Conservation (phyloP, 805 yeast genomes). For the Phaffomyces antillensis region DNA sequence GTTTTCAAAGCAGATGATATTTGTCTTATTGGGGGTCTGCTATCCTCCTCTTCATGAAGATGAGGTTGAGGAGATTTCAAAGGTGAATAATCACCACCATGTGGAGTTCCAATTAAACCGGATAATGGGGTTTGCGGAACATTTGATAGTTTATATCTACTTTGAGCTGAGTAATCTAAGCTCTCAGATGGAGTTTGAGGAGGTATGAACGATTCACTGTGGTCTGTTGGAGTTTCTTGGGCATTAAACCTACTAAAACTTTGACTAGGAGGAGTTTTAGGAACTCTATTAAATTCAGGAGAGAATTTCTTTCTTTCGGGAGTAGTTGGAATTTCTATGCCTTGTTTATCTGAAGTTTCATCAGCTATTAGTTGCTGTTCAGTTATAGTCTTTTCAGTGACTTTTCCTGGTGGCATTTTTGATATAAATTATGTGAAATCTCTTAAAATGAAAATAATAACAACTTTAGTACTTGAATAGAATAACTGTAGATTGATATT, state of each 20-base stretch:
- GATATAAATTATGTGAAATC: no score
- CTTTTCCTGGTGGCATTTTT: no score
- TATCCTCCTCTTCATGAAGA: constrained; percentile 17
- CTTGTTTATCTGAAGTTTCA: neutral
- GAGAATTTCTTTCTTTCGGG: constrained; percentile 8
- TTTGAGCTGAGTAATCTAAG: neutral
- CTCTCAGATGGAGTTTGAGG: constrained; percentile 20
- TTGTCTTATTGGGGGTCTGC: constrained; percentile 32
- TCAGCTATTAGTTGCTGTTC: neutral
- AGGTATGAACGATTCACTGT: constrained; percentile 8
- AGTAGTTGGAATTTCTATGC: constrained; percentile 5
- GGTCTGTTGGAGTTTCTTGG: constrained; percentile 15
- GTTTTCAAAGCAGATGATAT: constrained; percentile 33
- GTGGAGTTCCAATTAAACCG: neutral
- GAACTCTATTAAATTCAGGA: constrained; percentile 3
- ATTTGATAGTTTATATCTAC: constrained; percentile 12
- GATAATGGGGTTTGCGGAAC: constrained; percentile 20
- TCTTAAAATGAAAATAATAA: no score
- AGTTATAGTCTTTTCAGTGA: no score
- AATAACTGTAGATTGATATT: no score
- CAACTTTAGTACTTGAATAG: no score
- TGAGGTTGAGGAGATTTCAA: constrained; percentile 21
- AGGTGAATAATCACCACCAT: constrained; percentile 13
- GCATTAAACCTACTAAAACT: constrained; percentile 2
- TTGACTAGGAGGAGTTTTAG: constrained; percentile 20